Conservation (phyloP, 75 land plant species). For the Selaginella moellendorffii region DNA sequence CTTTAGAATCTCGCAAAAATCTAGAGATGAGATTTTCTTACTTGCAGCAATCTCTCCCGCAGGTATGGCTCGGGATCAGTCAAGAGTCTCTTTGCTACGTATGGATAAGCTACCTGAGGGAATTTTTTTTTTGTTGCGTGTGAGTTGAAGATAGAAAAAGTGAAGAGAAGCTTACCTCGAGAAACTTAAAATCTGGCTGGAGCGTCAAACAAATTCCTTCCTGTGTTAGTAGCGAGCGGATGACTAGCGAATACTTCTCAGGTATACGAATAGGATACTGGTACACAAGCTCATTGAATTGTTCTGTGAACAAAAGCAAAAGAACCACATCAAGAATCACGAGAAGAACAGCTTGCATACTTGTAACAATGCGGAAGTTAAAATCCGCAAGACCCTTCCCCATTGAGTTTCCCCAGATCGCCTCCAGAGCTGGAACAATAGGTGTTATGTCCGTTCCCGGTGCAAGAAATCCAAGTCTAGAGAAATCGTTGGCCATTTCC, state of each 20-base stretch:
- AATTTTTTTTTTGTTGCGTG: neutral
- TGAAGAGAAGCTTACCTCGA: conserved; percentile 47
- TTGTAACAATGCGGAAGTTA: conserved; percentile 90
- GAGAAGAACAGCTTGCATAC: conserved; percentile 16
- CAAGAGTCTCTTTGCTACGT: conserved; percentile 84
- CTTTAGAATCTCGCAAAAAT: neutral
- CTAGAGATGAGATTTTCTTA: neutral
- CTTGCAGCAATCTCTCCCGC: conserved; percentile 96
- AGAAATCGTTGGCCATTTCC: conserved; percentile 98
- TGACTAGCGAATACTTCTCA: conserved; percentile 92
- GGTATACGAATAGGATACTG: conserved; percentile 96
- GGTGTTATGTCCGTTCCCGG: conserved; percentile 93
- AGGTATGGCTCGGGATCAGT: conserved; percentile 96
- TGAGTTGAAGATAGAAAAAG: neutral
- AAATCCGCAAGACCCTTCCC: conserved; percentile 92
- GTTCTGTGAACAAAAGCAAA: conserved; percentile 34
- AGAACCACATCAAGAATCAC: neutral
- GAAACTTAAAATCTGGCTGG: conserved; percentile 90
- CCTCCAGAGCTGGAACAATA: conserved; percentile 90
- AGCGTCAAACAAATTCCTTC: conserved; percentile 93
- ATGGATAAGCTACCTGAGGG: conserved; percentile 87
- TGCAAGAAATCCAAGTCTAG: conserved; percentile 90
- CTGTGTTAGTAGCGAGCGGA: conserved; percentile 88
- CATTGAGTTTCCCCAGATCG: conserved; percentile 95
- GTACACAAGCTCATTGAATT: conserved; percentile 88